These are phyloP conservation scores for Arctostaphylos glauca DNA, from an alignment of 148 eudicot genomes.

Conservation along the genomic window DNA sequence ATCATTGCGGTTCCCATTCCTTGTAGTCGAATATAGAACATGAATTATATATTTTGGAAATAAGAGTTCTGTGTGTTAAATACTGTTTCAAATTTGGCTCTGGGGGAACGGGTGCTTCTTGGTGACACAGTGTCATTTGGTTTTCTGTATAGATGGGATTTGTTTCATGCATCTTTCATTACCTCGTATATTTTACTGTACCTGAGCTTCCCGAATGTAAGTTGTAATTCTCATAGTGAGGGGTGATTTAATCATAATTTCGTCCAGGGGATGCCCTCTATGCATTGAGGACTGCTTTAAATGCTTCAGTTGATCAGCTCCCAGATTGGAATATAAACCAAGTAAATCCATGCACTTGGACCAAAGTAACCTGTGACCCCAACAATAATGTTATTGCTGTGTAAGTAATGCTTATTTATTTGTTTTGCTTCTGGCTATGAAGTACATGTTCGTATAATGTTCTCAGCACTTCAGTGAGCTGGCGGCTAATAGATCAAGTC, in stretches of 20 bases:
- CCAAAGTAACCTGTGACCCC: constrained; percentile 66
- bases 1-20: neutral
- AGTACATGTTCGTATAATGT: neutral
- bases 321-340: constrained; percentile 68
- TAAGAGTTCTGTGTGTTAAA: neutral
- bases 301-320: constrained; percentile 69
- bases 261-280: constrained; percentile 65
- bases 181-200: neutral
- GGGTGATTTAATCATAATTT: neutral
- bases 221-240: neutral
- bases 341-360: constrained; percentile 94
- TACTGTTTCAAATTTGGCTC: neutral
- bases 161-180: neutral
- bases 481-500: neutral
- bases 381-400: constrained; percentile 49
- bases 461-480: neutral
- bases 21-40: neutral
- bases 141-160: neutral
- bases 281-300: constrained; percentile 56
- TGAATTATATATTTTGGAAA: neutral
- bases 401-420: constrained; percentile 42
- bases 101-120: neutral
- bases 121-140: neutral
- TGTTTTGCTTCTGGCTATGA: neutral
- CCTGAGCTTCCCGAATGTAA: neutral